Conservation (phyloP, 1,139 yeast genomes). For the Saccharomycopsis crataegensis region DNA sequence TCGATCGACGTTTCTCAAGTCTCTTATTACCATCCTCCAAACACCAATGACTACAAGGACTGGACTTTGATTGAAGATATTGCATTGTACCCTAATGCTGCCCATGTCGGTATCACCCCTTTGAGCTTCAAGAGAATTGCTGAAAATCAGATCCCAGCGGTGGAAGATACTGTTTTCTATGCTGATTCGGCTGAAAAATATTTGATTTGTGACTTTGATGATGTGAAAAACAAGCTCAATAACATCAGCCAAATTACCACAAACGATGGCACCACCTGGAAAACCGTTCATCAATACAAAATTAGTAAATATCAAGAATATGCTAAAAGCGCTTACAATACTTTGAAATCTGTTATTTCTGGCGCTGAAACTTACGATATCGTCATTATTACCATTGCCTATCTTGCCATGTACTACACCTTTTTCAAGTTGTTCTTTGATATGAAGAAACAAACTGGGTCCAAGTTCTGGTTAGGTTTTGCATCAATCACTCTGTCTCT, state of each 20-base stretch:
- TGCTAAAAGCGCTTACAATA: conserved; percentile 37
- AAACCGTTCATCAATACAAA: conserved; percentile 57
- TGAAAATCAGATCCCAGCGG: conserved; percentile 28
- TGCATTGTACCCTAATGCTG: conserved; percentile 32
- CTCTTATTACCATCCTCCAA: conserved; percentile 41
- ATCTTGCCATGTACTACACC: conserved; percentile 86
- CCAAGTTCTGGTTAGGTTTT: conserved; percentile 84
- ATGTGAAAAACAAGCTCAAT: conserved; percentile 30
- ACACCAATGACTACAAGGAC: conserved; percentile 29
- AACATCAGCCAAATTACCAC: conserved; percentile 33
- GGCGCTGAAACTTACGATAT: conserved; percentile 89
- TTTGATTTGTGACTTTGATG: conserved; percentile 36
- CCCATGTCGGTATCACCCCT: conserved; percentile 45
- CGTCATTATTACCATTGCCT: conserved; percentile 72
- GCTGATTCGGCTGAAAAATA: conserved; percentile 34
- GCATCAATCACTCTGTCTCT: conserved; percentile 76
- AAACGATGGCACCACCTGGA: conserved; percentile 48
- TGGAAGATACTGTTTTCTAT: conserved; percentile 31
- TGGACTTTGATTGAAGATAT: conserved; percentile 39
- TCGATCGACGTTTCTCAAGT: conserved; percentile 23
- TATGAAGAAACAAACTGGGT: conserved; percentile 67
- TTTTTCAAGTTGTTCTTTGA: conserved; percentile 70
- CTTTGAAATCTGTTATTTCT: conserved; percentile 46
- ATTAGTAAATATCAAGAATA: conserved; percentile 61
- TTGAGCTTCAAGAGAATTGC: conserved; percentile 40